Evolutionary conservation across 1,139 yeast species (phyloP).

Genomic region (Candida glucosophila): DNA sequence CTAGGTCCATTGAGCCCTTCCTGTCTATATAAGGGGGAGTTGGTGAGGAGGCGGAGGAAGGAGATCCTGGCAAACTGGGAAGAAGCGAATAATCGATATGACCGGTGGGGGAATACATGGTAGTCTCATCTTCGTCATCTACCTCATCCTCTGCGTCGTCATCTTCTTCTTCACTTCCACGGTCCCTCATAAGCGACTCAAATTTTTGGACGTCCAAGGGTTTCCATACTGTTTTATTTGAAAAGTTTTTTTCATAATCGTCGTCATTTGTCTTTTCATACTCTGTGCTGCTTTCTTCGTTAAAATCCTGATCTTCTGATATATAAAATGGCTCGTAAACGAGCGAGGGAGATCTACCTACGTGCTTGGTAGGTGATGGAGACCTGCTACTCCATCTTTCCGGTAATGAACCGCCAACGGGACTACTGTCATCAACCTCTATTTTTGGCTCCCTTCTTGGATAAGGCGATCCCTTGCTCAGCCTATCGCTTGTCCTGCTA

Average conservation of each 20-base stretch:
- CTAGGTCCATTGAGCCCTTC: not conserved
- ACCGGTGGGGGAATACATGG: too few species aligned
- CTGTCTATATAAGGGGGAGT: slow-evolving; percentile 1
- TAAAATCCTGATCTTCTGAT: not conserved
- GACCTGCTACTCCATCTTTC: slow-evolving; percentile 18
- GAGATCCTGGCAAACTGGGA: slow-evolving; percentile 35
- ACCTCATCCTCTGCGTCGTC: too few species aligned
- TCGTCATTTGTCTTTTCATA: slow-evolving; percentile 1
- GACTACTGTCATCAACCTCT: too few species aligned
- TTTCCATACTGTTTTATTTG: slow-evolving; percentile 8
- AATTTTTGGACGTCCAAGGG: slow-evolving; percentile 9
- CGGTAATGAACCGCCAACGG: too few species aligned
- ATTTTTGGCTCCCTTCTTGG: too few species aligned
- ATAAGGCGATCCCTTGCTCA: too few species aligned
- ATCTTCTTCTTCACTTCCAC: slow-evolving; percentile 3
- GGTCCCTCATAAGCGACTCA: slow-evolving; percentile 7
- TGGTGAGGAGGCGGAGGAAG: slow-evolving; percentile 5
- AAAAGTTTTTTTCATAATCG: not conserved
- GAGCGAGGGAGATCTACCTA: slow-evolving; percentile 11
- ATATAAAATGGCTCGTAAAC: slow-evolving; percentile 3
- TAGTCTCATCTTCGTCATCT: too few species aligned
- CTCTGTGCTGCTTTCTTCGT: too few species aligned
- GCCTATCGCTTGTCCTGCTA: too few species aligned
- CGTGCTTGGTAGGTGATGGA: slow-evolving; percentile 22
- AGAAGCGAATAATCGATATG: too few species aligned